Percentiles rank a stretch among this genome's conserved stretches.
Conservation (phyloP, 495 filamentous ascomycete species). For the Rhizodiscina lignyota region DNA sequence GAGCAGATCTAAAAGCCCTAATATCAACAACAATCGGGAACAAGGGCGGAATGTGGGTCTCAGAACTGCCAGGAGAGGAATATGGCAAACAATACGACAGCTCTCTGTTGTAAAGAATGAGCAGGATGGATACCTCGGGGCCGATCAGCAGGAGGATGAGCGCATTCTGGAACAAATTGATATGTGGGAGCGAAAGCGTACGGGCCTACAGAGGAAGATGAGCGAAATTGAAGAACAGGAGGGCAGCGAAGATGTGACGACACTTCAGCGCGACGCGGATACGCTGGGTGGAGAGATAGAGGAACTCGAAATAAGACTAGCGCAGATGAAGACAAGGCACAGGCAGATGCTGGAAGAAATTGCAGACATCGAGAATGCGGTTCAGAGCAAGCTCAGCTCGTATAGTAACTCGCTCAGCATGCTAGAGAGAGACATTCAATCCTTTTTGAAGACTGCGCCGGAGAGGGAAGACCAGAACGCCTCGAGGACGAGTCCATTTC, state of each 20-base stretch:
- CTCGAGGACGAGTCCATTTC: slow-evolving; percentile 22
- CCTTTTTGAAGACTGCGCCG: slow-evolving; percentile 33
- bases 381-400: slow-evolving; percentile 42
- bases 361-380: slow-evolving; percentile 43
- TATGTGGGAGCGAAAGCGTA: slow-evolving; percentile 36
- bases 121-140: slow-evolving; percentile 43
- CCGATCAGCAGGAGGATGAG: slow-evolving; percentile 39
- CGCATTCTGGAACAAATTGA: slow-evolving; percentile 42
- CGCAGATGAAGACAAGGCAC: slow-evolving; percentile 46
- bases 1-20: slow-evolving; percentile 12
- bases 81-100: slow-evolving; percentile 53
- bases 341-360: slow-evolving; percentile 42
- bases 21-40: slow-evolving; percentile 21
- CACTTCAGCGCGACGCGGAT: slow-evolving; percentile 21
- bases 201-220: slow-evolving; percentile 30
- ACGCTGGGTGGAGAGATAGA: slow-evolving; percentile 24
- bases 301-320: slow-evolving; percentile 47
- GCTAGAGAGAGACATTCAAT: slow-evolving; percentile 34
- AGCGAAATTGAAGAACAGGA: slow-evolving; percentile 31
- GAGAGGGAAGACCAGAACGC: slow-evolving; percentile 1
- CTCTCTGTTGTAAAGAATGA: slow-evolving; percentile 56
- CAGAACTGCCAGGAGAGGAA: slow-evolving; percentile 48
- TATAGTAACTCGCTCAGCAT: slow-evolving; percentile 38
- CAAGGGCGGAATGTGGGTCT: slow-evolving; percentile 36
- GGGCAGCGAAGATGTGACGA: slow-evolving; percentile 13